A percentile compares a stretch with the other conserved stretches of the same genome.
Conservation (phyloP, 1,284 basidiomycete species). For the Mixia osmundae region DNA sequence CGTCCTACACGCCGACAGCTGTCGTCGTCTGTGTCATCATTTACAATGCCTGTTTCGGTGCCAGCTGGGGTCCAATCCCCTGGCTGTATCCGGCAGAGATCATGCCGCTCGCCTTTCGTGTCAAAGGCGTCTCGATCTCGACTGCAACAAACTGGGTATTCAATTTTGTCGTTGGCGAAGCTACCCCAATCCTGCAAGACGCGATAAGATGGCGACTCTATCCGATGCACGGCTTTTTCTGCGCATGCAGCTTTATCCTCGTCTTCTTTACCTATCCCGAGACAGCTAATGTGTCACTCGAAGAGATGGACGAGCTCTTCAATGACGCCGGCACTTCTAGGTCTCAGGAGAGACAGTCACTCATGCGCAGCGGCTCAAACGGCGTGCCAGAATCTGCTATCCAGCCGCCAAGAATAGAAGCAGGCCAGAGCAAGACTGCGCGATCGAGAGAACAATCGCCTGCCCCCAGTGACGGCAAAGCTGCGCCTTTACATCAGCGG, state of each 20-base stretch:
- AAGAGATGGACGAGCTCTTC: slow-evolving; percentile 26
- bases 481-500: too few species aligned
- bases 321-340: neutral
- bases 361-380: too few species aligned
- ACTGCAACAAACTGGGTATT: slow-evolving; percentile 39
- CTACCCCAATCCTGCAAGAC: slow-evolving; percentile 72
- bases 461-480: too few species aligned
- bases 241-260: slow-evolving; percentile 9
- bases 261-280: slow-evolving; percentile 40
- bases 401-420: too few species aligned
- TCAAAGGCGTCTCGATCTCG: slow-evolving; percentile 81
- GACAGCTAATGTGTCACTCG: slow-evolving; percentile 29
- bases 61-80: slow-evolving; percentile 48
- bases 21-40: slow-evolving; percentile 80
- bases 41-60: slow-evolving; percentile 85
- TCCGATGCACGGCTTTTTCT: slow-evolving; percentile 76
- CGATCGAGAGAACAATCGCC: too few species aligned
- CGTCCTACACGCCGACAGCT: slow-evolving; percentile 38
- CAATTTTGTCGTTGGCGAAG: slow-evolving; percentile 41
- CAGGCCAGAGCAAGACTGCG: too few species aligned
- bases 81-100: slow-evolving; percentile 40
- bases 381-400: too few species aligned
- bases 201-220: slow-evolving; percentile 78
- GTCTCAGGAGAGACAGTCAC: neutral
- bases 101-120: slow-evolving; percentile 59